Base-by-base conservation (phyloP, 139 green algal species). In the Micromonas pusilla region DNA sequence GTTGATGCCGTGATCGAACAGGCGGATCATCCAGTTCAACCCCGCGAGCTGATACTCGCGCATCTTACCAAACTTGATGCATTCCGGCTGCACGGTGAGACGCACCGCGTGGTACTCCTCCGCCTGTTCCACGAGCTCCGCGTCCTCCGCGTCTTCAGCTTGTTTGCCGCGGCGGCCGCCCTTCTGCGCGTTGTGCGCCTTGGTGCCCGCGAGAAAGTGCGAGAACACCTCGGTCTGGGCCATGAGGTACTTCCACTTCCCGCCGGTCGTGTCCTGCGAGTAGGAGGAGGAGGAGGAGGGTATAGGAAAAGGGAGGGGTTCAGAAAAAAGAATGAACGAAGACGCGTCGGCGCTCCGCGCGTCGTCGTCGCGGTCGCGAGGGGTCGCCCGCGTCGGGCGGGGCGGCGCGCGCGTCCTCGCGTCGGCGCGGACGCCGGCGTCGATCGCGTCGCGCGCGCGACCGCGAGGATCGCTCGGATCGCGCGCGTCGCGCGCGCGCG, bases 1-100 rank as follows among this genome's bases (percentile, higher is more conserved):
- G 83, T 98, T 99, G 87, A 98, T 97, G 72, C 94, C 95, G 81
- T 98, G 97, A 81, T 98, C 94, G 78, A 97, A 99, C 37, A 98
- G 85, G 78, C 97, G 91, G 82, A 98, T 98, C 72, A 99, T 86
- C 95, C 95, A 99, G 87, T 99, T 99, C 13, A 99, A 87, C 73
- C 96, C 96, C 81, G 97, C 87, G 84, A 99, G 85, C 91, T 99
- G 95, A 84, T 99, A 99, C 80, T 98, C 90, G 23, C 96, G 86
- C 92, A 99, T 93, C 52, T 89, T 94, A 73, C 93, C 64, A 86
- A 86, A 78, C 52, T 91, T 93, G 75, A 98, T 92, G 75, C 93
- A 89, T 37, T 76, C n/a, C 32, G 75, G 80, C 67, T 86, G 82
- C 62, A 82, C 67, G 1, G 67, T 78, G 26, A 88, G 74, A 25